A percentile compares a stretch with the other conserved stretches of the same genome.
Evolutionary conservation across 2,329 filamentous ascomycete species (phyloP).

Genomic region (Colletotrichum camelliae): DNA sequence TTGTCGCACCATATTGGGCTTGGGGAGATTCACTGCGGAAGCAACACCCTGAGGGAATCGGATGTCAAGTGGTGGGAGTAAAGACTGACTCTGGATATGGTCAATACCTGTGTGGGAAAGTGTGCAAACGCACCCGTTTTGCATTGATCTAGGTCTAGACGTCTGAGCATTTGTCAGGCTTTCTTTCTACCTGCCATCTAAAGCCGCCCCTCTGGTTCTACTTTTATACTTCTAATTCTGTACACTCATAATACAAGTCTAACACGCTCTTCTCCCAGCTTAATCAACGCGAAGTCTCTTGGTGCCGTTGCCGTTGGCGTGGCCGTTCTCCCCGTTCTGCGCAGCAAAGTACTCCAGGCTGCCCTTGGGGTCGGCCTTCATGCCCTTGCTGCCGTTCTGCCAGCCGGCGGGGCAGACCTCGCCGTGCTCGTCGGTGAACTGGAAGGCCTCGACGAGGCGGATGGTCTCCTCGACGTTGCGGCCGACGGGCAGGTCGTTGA

Average conservation of each 20-base stretch:
- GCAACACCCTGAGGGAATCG: slow-evolving; percentile 22
- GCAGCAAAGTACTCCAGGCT: slow-evolving; percentile 53
- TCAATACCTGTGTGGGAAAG: fast-evolving
- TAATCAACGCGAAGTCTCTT: slow-evolving; percentile 13
- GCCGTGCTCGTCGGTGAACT: slow-evolving; percentile 85
- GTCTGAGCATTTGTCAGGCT: background rate
- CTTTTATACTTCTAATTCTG: slow-evolving; percentile 5
- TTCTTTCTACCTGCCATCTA: background rate
- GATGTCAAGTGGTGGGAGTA: slow-evolving; percentile 22
- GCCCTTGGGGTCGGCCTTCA: slow-evolving; percentile 58
- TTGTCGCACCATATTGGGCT: slow-evolving; percentile 25
- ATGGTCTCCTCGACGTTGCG: slow-evolving; percentile 69
- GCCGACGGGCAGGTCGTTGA: slow-evolving; percentile 70
- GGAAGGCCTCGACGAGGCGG: slow-evolving; percentile 74
- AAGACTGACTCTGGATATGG: fast-evolving
- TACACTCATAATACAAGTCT: background rate
- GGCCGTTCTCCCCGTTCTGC: slow-evolving; percentile 34
- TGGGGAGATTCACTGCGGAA: slow-evolving; percentile 33
- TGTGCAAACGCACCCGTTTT: background rate
- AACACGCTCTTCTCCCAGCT: background rate
- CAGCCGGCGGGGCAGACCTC: slow-evolving; percentile 68
- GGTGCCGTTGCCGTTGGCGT: slow-evolving; percentile 13
- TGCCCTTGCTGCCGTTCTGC: slow-evolving; percentile 51
- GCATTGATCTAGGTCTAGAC: background rate
- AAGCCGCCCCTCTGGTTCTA: background rate